Evolutionary conservation across 345 rosid genomes (phyloP), one percentile per base, ranked within the genome.

Genomic region (Eucalyptus marginata): DNA sequence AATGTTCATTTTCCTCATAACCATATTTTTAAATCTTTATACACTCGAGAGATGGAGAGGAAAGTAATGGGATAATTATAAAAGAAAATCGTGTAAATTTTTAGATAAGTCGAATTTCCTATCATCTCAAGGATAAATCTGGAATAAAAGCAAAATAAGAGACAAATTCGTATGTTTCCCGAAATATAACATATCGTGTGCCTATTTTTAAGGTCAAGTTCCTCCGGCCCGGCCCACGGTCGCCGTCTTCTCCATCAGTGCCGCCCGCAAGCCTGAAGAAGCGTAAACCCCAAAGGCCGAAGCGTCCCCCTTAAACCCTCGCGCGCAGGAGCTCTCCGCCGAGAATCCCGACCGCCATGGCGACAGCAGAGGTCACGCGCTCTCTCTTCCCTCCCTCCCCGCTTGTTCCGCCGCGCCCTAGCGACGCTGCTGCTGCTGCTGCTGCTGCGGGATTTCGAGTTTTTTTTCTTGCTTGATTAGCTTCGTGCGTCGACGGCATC

Each of bases 171-270:
- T 13, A 29, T 62, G 31, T 62, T 62, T 29, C 33, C 71, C 16
- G 2, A 62, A 62, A 29, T 29, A 29, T 2, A 29, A 62, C 1
- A 62, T 2, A 12, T 12, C 0, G 17, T 2, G 71, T 1, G 33
- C 71, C 71, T 13, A 62, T 29, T 59, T 59, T 59, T 59, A 5
- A 27, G 66, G 66, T 27, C 66, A 3, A 7, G 33, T 6, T 13
- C 1, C 71, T 13, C 40, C 79, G 4, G 11, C 33, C 33, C 81
- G 27, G 81, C 81, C 81, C 81, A 36, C 81, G 27, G 1, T 18
- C 9, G 44, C 0, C 81, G 43, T 33, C 83, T 68, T 33, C 80
- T 36, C 83, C 83, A 18, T 36, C 83, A 36, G 83, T 76, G 47
- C 13, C 83, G 76, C 84, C 5, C 27, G 27, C 27, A 36, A 68